Evolutionary conservation across 805 yeast genomes (phyloP), one percentile per base, ranked within the genome.

Genomic region (Barnettozyma vustinii): DNA sequence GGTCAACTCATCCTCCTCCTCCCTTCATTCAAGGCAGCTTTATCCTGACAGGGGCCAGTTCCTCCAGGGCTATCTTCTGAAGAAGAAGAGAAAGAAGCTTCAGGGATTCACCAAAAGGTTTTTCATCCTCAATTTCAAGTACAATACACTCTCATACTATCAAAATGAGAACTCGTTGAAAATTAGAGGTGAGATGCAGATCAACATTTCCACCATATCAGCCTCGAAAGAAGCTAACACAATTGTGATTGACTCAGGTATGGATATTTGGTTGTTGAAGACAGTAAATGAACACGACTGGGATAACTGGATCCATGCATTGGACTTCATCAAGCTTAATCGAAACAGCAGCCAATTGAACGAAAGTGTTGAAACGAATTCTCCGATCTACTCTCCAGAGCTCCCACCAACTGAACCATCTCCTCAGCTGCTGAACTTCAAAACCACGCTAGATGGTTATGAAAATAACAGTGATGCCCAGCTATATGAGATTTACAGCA

Each of bases 261-360:
- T 92, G 81, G 98, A 92, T 63, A 82, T 87, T 9, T 92, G 98
- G 98, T 81, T 80, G 36, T 71, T 92, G 52, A 87, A 86, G 58
- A 87, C 97, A 0, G 68, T 73, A 42, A 80, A 74, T 49, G 66
- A 67, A 10, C 71, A 74, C 7, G 91, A 86, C 54, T 94, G 89
- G 76, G 76, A 80, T 33, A 73, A 78, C 6, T 94, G 99, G 99
- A 78, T 85, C 13, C 75, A 81, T 46, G 96, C 96, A 2, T 77
- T 91, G 54, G 84, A 88, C 42, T 60, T 59, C 39, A 60, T 61
- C 35, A 61, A 62, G 45, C 44, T 54, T 19, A 44, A 42, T 27
- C 54, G 54, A 5, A 18, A 19, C 21, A 40, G 23, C 16, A 23
- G 35, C 9, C 45, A 35, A 8, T 10, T 37, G 25, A 42, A 20